Base-by-base conservation (phyloP, 768 basidiomycete species). In the Mycena capillaripes region DNA sequence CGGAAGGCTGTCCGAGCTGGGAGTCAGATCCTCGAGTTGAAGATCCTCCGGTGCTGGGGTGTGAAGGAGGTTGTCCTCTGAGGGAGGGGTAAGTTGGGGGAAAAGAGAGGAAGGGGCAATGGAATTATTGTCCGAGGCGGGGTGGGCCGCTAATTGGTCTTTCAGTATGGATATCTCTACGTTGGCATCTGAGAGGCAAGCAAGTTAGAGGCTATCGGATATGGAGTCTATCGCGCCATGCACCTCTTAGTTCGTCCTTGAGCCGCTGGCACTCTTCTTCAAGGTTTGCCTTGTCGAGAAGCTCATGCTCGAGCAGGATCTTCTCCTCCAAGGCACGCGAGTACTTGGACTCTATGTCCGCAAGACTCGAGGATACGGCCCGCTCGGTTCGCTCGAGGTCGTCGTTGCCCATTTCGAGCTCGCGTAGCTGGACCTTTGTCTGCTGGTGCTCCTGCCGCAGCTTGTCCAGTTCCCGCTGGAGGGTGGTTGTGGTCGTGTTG, bases 391-490 rank as follows among this genome's bases (percentile, higher is more conserved):
- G 89, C 80, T 99, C 98, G 69, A 99, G 86, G 83, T 99, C 97
- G 78, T 99, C 98, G 78, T 98, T 98, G 56, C 97, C 97, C 91
- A 99, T 94, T 83, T 99, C 97, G 34, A 98, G 86, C 81, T 98
- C 95, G 25, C 95, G 90, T 21, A 96, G 83, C 78, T 93, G 91
- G 25, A 93, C 84, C 82, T 94, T 94, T 71, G 89, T 81, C 59
- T 86, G 85, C 78, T 93, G 93, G 73, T 92, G 88, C 70, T 93
- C 91, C 78, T 93, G 91, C 67, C 95, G 89, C 42, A 95, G 86
- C 66, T 89, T 90, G 77, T 97, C 96, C 53, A 97, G 86, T 82
- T 98, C 95, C 68, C 95, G 92, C 81, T 99, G 97, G 73, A 99
- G 89, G 63, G 96, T 96, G 2, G 93, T 91, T 6, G 93, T 93